A percentile compares a stretch with the other conserved stretches of the same genome.
These are phyloP conservation scores for Euclidium syriacum DNA, from an alignment of 345 rosid species.

Conservation along the genomic window DNA sequence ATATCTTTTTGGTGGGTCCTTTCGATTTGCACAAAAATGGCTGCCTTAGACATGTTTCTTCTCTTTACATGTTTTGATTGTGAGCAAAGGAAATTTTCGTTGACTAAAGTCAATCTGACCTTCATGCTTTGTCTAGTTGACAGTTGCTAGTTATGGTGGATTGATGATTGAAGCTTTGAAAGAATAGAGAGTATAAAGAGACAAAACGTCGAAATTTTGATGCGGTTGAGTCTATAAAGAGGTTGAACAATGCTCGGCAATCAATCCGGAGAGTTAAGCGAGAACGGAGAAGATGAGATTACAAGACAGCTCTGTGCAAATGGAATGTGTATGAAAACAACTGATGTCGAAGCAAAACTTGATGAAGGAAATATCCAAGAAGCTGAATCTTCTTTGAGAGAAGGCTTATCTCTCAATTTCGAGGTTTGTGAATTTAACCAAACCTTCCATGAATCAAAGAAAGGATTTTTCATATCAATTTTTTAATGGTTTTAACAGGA, in stretches of 20 bases:
- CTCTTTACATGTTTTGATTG: conserved; percentile 15
- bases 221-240: conserved; percentile 17
- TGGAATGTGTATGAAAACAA: conserved; percentile 58
- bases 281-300: conserved; percentile 28
- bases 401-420: conserved; percentile 76
- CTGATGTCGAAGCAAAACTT: conserved; percentile 85
- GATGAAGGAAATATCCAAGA: conserved; percentile 87
- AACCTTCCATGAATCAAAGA: background rate
- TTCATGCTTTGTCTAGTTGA: too few species aligned
- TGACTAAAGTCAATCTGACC: conserved; percentile 3
- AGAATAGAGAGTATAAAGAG: background rate
- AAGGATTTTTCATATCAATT: background rate
- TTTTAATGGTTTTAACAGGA: conserved; percentile 43
- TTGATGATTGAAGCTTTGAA: conserved; percentile 9
- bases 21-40: background rate
- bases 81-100: background rate
- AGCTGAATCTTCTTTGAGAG: conserved; percentile 88
- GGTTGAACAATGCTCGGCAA: conserved; percentile 32
- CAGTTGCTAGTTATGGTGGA: conserved; percentile 23
- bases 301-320: conserved; percentile 58
- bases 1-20: conserved; percentile 30
- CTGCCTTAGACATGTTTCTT: background rate
- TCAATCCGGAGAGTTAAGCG: conserved; percentile 36
- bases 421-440: conserved; percentile 45
- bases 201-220: conserved; percentile 8